phyloP scores from a whole-genome alignment of 805 yeast genomes.

The Cyberlindnera galapagoensis region DNA sequence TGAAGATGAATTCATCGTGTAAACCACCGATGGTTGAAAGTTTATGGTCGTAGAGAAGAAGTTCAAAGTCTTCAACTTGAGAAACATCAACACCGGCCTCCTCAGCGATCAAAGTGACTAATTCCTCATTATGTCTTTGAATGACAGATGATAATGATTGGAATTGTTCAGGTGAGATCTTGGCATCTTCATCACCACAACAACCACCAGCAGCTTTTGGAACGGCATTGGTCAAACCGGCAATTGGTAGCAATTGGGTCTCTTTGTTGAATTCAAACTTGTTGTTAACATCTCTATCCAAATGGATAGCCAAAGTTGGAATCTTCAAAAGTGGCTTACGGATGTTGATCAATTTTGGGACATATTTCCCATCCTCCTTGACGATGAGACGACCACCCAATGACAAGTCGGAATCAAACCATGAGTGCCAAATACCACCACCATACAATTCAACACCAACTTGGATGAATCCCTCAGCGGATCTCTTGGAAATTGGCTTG shows the following conservation, averaged over 20 bases:
- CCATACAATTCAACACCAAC: constrained; percentile 94
- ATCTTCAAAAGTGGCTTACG: constrained; percentile 82
- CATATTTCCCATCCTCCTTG: constrained; percentile 40
- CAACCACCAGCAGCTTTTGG: constrained; percentile 32
- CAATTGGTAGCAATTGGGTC: constrained; percentile 78
- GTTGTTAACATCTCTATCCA: constrained; percentile 66
- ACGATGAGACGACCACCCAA: constrained; percentile 90
- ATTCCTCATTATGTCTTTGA: constrained; percentile 69
- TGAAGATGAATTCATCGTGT: constrained; percentile 82
- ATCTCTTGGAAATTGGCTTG: constrained; percentile 75
- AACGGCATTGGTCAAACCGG: constrained; percentile 49
- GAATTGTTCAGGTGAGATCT: constrained; percentile 48
- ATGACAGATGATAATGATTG: constrained; percentile 58
- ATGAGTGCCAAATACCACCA: constrained; percentile 93
- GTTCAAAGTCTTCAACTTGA: constrained; percentile 84
- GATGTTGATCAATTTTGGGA: constrained; percentile 69
- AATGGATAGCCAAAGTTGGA: constrained; percentile 92
- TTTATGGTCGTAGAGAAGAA: constrained; percentile 80
- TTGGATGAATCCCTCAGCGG: constrained; percentile 71
- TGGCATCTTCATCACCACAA: constrained; percentile 40
- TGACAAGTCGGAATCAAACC: constrained; percentile 93
- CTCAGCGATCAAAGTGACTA: constrained; percentile 61
- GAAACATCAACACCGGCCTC: constrained; percentile 47
- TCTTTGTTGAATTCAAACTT: constrained; percentile 89
- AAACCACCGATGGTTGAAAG: constrained; percentile 81